Conservation (phyloP, 805 yeast genomes). For the Suhomyces prunicola region DNA sequence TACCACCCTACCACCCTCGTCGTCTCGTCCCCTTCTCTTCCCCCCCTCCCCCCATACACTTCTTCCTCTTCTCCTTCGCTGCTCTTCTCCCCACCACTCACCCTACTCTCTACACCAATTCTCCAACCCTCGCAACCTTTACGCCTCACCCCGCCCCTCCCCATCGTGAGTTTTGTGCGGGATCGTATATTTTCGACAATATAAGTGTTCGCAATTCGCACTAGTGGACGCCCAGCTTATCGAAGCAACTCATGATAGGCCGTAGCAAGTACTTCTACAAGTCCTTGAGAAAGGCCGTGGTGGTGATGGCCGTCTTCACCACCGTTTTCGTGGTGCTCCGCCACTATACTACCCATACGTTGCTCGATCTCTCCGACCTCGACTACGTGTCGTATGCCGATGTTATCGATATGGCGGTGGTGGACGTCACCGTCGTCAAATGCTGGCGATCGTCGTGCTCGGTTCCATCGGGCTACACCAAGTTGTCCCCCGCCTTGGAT, state of each 20-base stretch:
- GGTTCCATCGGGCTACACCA: conserved; percentile 10
- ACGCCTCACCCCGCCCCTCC: background rate
- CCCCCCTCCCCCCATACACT: too few relatives aligned
- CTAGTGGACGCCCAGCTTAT: background rate
- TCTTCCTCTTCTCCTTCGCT: too few relatives aligned
- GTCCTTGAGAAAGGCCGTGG: conserved; percentile 7
- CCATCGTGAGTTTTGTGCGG: background rate
- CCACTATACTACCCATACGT: background rate
- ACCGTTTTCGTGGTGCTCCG: background rate
- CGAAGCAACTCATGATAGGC: background rate
- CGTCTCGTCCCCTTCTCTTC: too few relatives aligned
- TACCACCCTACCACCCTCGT: too few relatives aligned
- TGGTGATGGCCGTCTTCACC: background rate
- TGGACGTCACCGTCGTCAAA: conserved; percentile 9
- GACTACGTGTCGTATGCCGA: background rate
- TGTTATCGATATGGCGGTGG: conserved; percentile 4
- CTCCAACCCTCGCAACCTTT: too few relatives aligned
- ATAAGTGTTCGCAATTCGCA: background rate
- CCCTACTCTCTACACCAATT: too few relatives aligned
- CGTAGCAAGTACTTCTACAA: conserved; percentile 3
- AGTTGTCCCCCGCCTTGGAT: conserved; percentile 10
- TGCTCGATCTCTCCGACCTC: conserved; percentile 5
- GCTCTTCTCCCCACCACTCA: too few relatives aligned
- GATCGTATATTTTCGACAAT: background rate
- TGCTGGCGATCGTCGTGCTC: conserved; percentile 7